Evolutionary conservation across 2,329 filamentous ascomycete genomes (phyloP).

Genomic region (Epichloe scottii): DNA sequence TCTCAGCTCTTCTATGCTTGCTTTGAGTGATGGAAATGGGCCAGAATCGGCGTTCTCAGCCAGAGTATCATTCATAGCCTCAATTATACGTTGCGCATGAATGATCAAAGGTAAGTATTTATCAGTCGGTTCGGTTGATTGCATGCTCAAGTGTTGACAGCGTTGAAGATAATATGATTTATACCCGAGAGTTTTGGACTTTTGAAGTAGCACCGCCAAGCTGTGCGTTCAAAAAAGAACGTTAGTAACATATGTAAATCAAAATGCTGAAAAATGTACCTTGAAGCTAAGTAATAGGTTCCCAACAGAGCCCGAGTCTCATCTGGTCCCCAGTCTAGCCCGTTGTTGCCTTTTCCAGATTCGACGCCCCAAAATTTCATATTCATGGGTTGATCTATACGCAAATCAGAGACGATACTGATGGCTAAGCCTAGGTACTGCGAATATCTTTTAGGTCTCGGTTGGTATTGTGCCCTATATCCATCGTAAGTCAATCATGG

Average conservation of each 20-base stretch:
- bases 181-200: constrained; percentile 16
- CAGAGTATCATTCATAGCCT: constrained; percentile 18
- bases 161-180: constrained; percentile 16
- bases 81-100: constrained; percentile 17
- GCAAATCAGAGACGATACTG: constrained; percentile 20
- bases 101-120: constrained; percentile 19
- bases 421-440: constrained; percentile 19
- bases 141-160: constrained; percentile 10
- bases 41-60: constrained; percentile 1
- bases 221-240: constrained; percentile 1
- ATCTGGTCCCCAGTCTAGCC: constrained; percentile 12
- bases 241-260: not conserved
- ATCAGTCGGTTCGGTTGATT: constrained; percentile 11
- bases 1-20: constrained; percentile 7
- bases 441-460: constrained; percentile 14
- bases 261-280: constrained; percentile 9
- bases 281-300: constrained; percentile 20
- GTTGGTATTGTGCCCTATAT: constrained; percentile 21
- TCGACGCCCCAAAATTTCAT: constrained; percentile 17
- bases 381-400: constrained; percentile 17
- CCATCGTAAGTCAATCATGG: not conserved
- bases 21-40: constrained; percentile 10
- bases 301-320: constrained; percentile 19
- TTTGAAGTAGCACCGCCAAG: constrained; percentile 19
- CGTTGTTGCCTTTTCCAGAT: constrained; percentile 7